A percentile compares a stretch with the other conserved stretches of the same genome.
Conservation (phyloP, 2,329 filamentous ascomycete genomes). For the Ceratocystis variospora region DNA sequence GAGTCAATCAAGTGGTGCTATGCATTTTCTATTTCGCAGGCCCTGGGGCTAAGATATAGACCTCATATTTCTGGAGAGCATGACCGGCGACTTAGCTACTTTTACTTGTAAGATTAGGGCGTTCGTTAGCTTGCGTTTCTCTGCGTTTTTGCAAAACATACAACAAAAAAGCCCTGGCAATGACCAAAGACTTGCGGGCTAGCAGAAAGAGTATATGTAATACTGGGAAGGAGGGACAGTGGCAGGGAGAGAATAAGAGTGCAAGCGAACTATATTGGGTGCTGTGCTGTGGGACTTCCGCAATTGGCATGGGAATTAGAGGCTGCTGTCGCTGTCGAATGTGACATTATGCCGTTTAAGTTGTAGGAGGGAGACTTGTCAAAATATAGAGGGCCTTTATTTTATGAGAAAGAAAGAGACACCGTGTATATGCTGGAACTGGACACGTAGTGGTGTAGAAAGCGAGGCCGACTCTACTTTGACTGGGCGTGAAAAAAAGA, state of each 20-base stretch:
- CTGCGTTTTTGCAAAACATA: not conserved
- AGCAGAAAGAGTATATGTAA: not conserved
- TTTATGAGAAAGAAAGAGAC: not conserved
- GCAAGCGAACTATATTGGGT: not conserved
- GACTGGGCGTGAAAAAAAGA: too few relatives aligned
- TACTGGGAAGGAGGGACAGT: not conserved
- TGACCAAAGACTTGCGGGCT: not conserved
- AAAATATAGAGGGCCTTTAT: not conserved
- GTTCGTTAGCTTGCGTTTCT: not conserved
- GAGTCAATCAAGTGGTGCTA: not conserved
- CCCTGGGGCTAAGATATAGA: not conserved
- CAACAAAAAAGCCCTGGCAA: not conserved
- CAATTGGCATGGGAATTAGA: not conserved
- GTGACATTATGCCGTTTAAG: too few relatives aligned
- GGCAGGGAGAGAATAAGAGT: not conserved
- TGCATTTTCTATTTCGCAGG: not conserved
- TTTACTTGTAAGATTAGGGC: not conserved
- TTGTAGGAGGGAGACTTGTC: not conserved
- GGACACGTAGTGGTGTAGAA: too few relatives aligned
- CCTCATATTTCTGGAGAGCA: not conserved
- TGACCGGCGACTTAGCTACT: not conserved
- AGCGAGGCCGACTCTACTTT: not conserved
- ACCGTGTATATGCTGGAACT: too few relatives aligned
- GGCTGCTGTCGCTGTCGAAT: not conserved
- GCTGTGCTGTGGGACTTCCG: not conserved